Percentiles rank a stretch among this genome's conserved stretches.
phyloP scores from a whole-genome alignment of 2,329 filamentous ascomycete genomes.

The Colletotrichum tofieldiae region DNA sequence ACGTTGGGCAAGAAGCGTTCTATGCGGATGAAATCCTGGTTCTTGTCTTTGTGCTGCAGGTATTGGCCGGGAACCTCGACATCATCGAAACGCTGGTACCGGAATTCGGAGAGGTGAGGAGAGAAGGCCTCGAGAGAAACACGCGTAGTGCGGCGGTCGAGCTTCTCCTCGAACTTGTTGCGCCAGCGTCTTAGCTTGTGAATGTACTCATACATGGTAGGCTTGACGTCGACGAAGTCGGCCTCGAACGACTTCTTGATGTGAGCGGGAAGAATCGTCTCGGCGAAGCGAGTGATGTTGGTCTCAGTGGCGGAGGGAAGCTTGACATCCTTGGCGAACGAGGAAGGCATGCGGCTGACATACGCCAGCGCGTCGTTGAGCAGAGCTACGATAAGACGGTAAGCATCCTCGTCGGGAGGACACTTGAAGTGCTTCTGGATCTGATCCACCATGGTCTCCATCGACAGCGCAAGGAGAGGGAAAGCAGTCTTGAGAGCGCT shows the following conservation, averaged over 20 bases:
- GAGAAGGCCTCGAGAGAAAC: constrained; percentile 89
- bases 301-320: constrained; percentile 91
- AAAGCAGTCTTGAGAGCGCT: constrained; percentile 97
- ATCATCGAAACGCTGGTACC: constrained; percentile 98
- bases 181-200: constrained; percentile 96
- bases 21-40: constrained; percentile 97
- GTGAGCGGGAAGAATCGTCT: constrained; percentile 94
- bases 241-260: constrained; percentile 97
- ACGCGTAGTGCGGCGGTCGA: constrained; percentile 84
- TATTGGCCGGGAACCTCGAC: constrained; percentile 99
- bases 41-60: constrained; percentile 97
- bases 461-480: constrained; percentile 93
- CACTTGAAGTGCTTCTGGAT: constrained; percentile 99
- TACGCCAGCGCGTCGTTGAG: constrained; percentile 96
- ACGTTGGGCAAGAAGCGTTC: constrained; percentile 97
- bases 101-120: constrained; percentile 94
- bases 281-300: constrained; percentile 96
- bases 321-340: constrained; percentile 93
- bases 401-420: constrained; percentile 97
- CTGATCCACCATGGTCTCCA: constrained; percentile 99
- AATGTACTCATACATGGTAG: constrained; percentile 98
- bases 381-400: constrained; percentile 95
- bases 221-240: constrained; percentile 96
- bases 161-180: constrained; percentile 97
- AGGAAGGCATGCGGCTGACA: constrained; percentile 87